Conservation (phyloP, 495 filamentous ascomycete genomes). For the Trichocladium uniseriatum region DNA sequence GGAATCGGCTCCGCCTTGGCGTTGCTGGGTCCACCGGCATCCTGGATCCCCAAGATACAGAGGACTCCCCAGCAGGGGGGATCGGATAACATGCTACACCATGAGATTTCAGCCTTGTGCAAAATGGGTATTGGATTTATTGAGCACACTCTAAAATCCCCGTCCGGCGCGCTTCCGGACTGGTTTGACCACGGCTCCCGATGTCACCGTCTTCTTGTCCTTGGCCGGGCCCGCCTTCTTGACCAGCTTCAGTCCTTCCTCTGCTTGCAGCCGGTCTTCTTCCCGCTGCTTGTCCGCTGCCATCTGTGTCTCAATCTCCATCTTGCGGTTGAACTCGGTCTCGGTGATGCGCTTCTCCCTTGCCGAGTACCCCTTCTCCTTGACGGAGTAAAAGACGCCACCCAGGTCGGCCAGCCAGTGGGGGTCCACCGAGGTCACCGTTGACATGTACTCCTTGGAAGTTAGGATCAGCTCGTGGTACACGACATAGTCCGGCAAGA, state of each 20-base stretch:
- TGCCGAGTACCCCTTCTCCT: conserved; percentile 93
- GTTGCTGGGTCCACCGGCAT: not conserved
- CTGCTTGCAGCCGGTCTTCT: conserved; percentile 47
- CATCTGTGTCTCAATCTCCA: conserved; percentile 94
- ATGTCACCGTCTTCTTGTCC: conserved; percentile 43
- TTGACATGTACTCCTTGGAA: conserved; percentile 97
- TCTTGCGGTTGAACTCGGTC: conserved; percentile 86
- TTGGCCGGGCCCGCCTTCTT: conserved; percentile 39
- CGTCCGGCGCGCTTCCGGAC: conserved; percentile 36
- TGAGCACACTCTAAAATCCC: conserved; percentile 27
- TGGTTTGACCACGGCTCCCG: conserved; percentile 55
- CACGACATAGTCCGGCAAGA: conserved; percentile 92
- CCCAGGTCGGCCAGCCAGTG: conserved; percentile 97
- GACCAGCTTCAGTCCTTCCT: conserved; percentile 33
- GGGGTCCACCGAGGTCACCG: conserved; percentile 91
- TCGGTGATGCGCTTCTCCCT: conserved; percentile 84
- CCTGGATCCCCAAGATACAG: too few relatives aligned
- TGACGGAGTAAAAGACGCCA: conserved; percentile 97
- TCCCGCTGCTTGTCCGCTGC: conserved; percentile 73
- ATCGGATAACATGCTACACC: too few relatives aligned
- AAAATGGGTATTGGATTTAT: too few relatives aligned
- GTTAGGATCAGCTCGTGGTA: conserved; percentile 98
- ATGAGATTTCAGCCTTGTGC: too few relatives aligned
- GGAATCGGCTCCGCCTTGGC: conserved; percentile 11
- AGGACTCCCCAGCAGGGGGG: not conserved